phyloP scores from a whole-genome alignment of 2,329 filamentous ascomycete genomes.

The Fusarium concolor region DNA sequence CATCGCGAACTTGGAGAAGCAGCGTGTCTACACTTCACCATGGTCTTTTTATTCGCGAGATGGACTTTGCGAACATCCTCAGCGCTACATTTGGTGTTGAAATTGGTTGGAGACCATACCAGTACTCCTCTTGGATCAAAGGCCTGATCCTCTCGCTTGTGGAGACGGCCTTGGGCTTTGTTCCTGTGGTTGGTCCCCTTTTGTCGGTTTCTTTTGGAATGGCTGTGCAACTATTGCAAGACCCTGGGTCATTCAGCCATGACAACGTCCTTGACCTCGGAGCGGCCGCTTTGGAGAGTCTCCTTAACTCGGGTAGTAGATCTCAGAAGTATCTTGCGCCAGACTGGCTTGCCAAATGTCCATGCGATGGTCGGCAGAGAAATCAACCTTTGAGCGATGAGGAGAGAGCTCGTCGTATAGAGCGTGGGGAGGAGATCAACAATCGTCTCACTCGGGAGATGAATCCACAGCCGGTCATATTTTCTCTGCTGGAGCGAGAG shows the following conservation, averaged over 20 bases:
- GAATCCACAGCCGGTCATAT: not conserved
- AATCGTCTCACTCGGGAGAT: not conserved
- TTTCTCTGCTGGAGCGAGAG: not conserved
- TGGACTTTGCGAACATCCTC: conserved; percentile 8
- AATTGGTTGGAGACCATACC: conserved; percentile 12
- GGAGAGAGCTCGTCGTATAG: not conserved
- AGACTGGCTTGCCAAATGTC: not conserved
- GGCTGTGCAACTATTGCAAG: not conserved
- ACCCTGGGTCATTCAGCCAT: not conserved
- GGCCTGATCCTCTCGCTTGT: not conserved
- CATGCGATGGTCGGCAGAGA: accelerated
- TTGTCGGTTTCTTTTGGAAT: conserved; percentile 14
- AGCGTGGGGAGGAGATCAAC: conserved; percentile 10
- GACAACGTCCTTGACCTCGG: conserved; percentile 3
- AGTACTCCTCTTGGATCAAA: not conserved
- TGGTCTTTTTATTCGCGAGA: not conserved
- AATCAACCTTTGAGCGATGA: not conserved
- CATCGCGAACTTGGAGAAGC: not conserved
- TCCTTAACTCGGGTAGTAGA: not conserved
- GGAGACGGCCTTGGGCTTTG: not conserved
- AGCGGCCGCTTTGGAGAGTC: not conserved
- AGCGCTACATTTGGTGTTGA: conserved; percentile 18
- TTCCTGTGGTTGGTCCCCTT: not conserved
- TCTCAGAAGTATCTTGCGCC: conserved; percentile 7
- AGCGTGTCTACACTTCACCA: accelerated